Evolutionary conservation across 2,329 filamentous ascomycete species (phyloP), one percentile per base, ranked within the genome.

Genomic region (Penicillium corylophilum): DNA sequence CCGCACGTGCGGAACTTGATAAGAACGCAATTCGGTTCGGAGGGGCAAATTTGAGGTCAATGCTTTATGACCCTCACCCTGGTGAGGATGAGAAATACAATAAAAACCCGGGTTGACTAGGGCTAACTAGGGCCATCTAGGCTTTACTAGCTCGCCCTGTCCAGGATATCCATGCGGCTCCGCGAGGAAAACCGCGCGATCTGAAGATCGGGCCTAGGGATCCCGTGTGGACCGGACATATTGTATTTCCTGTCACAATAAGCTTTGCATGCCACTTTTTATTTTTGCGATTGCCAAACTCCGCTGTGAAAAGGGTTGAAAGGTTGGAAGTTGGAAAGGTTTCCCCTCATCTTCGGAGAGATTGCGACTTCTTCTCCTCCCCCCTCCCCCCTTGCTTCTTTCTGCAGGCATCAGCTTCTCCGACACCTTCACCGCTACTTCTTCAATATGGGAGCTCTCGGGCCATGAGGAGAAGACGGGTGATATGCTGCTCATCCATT

Each of bases 361-460:
- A 36, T 39, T 28, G 26, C 16, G 16, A 16, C 24, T 24, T 24
- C 39, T 26, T 18, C 13, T 15, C n/a, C 24, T 22, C 28, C 4
- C 6, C 7, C 13, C 29, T 10, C 18, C 46, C 54, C 54, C 57
- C 59, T 60, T 59, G 57, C 57, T 50, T 56, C 57, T 36, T 53
- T 58, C 51, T 56, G 59, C 54, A 46, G 44, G 46, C 59, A 63
- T 61, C 57, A 58, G 50, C 38, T 45, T 13, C 39, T 46, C 35
- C 28, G 47, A 40, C 33, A 44, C 40, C 46, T 50, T 56, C 60
- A 63, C 60, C 60, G 60, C 60, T 63, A 42, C 50, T 63, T 51
- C 22, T 6, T 23, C 36, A 15, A 6, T 29, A 39, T 20, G 50
- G 24, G 38, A 31, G 35, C 12, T 31, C 13, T 22, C 38, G 7